These are phyloP conservation scores for Exophiala bonariae DNA, from an alignment of 2,329 filamentous ascomycete genomes.

Conservation along the genomic window DNA sequence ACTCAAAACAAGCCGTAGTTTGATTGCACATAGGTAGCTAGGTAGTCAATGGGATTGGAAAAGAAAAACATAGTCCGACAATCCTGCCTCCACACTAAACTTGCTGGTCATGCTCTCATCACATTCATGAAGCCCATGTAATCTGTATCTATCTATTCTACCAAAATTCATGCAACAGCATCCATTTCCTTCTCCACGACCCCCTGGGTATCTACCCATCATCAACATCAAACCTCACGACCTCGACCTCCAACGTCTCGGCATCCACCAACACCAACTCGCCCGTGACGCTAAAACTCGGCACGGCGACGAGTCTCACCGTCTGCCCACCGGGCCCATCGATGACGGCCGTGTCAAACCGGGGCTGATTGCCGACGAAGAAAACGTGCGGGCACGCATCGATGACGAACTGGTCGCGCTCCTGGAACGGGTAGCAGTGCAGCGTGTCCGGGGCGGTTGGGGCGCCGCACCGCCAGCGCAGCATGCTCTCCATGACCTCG, in stretches of 20 bases:
- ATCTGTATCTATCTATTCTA: too few relatives aligned
- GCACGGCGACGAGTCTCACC: conserved; percentile 79
- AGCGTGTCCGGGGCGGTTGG: conserved; percentile 95
- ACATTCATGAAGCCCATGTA: too few relatives aligned
- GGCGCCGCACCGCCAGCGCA: conserved; percentile 85
- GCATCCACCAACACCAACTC: conserved; percentile 81
- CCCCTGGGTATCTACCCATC: conserved; percentile 12
- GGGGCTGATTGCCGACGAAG: conserved; percentile 82
- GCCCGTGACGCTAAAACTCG: conserved; percentile 74
- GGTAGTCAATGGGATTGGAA: too few relatives aligned
- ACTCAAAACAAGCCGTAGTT: too few relatives aligned
- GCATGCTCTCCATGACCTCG: conserved; percentile 91
- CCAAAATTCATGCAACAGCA: too few relatives aligned
- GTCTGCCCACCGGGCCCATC: conserved; percentile 63
- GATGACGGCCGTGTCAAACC: conserved; percentile 71
- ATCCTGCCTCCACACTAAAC: too few relatives aligned
- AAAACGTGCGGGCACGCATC: conserved; percentile 84
- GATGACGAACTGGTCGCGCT: conserved; percentile 87
- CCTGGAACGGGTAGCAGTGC: conserved; percentile 97
- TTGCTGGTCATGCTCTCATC: too few relatives aligned
- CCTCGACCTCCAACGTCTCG: conserved; percentile 78
- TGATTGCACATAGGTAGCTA: too few relatives aligned
- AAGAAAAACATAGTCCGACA: too few relatives aligned
- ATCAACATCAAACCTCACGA: conserved; percentile 59
- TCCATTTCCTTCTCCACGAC: too few relatives aligned